phyloP scores from a whole-genome alignment of 2,329 filamentous ascomycete genomes.

The Cordyceps cateniannulata region DNA sequence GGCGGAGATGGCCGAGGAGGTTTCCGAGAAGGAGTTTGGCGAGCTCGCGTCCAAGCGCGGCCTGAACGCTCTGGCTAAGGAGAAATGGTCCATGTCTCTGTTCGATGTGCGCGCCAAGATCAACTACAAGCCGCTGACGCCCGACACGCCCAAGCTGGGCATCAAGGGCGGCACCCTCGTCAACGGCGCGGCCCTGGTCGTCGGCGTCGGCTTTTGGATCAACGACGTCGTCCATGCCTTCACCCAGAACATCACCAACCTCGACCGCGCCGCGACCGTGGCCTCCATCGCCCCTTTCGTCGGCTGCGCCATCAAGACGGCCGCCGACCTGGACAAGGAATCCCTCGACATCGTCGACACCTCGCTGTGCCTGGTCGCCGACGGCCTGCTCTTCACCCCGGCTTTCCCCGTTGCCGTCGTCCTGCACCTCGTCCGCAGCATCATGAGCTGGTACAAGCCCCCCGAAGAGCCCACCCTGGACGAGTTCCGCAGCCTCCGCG shows the following conservation, averaged over 20 bases:
- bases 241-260: background rate
- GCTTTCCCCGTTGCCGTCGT: background rate
- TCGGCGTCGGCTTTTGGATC: background rate
- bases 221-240: background rate
- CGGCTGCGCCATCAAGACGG: background rate
- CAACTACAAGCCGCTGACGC: background rate
- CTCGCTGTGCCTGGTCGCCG: background rate
- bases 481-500: background rate
- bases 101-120: background rate
- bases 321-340: background rate
- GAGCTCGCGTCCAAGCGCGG: background rate
- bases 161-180: background rate
- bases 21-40: background rate
- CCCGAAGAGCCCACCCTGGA: background rate
- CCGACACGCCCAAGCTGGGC: background rate
- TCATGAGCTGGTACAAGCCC: background rate
- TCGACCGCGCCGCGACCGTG: slow-evolving; percentile 3
- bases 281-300: background rate
- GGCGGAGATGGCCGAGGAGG: background rate
- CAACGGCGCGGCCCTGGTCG: background rate
- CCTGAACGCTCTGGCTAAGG: background rate
- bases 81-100: background rate
- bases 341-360: background rate
- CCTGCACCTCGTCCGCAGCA: background rate
- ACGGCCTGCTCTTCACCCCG: background rate